Evolutionary conservation across 345 rosid species (phyloP), one percentile per base, ranked within the genome.

Genomic region (Sisymbrium altissimum): DNA sequence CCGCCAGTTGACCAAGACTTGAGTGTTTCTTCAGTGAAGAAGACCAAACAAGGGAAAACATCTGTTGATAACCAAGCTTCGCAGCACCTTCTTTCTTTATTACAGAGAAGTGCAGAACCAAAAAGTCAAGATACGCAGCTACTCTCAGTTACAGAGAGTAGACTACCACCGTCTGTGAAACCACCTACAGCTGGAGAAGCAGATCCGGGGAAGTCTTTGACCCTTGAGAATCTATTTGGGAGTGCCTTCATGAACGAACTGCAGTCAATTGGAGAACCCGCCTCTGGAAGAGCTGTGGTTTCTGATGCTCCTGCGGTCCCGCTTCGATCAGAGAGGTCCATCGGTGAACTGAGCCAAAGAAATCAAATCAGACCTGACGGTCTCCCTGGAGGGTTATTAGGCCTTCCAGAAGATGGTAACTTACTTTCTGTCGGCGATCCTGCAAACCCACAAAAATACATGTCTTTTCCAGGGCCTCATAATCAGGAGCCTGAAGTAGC

Each of bases 161-260:
- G 58, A 65, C 62, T 68, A 58, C 56, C 72, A 48, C 68, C 72
- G 39, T 17, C 80, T 44, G 18, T 54, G 66, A 69, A 70, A 54
- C 56, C 48, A 36, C 36, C 9, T 32, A 75, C 84, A 40, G 79
- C 84, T 27, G 82, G 66, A 74, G 92, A 77, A 56, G 68, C 71
- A 52, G 83, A 64, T 54, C 66, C 76, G 35, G 86, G 84, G 66
- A 87, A 89, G 81, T 78, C 79, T 61, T 76, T 88, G 81, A 92
- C 99, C 68, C 98, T 95, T 35, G 99, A 90, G 82, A 76, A 92
- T 74, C 94, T 95, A 64, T 95, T 95, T 75, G 99, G 99, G 45
- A 81, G 90, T 66, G 96, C 97, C 76, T 90, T 95, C 79, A 95
- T 95, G 99, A 87, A 84, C 75, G 97, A 92, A 78, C 84, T 95